Base-by-base conservation (phyloP, 176 grass and related monocot species). In the Triticum urartu region DNA sequence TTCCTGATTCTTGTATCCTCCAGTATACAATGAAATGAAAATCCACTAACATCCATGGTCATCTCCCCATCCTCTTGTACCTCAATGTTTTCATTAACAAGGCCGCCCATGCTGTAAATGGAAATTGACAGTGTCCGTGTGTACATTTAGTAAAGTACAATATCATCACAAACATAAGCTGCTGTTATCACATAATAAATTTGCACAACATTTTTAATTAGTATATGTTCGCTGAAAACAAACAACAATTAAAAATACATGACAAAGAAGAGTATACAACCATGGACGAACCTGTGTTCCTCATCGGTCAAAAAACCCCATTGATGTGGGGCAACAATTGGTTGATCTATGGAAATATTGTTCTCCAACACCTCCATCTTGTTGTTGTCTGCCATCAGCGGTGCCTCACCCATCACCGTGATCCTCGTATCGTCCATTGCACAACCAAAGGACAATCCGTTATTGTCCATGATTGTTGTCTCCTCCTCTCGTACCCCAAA, bases 261-360 rank as follows among this genome's bases (percentile, higher is more conserved):
- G 8, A 30, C 2, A 40, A 43, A 66, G 5, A 67, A 67, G 39
- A 26, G 60, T 76, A 54, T n/a, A 84, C 24, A 32, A 78, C 13
- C 47, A 5, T 9, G 22, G 1, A 38, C 33, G 39, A 21, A 87
- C 84, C 73, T 87, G 43, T 83, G 84, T 62, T 87, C 89, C 3
- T 79, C 89, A 0, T 4, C 50, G 5, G 50, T 18, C 50, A 80
- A 90, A 72, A 78, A 83, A 65, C 30, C 52, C 50, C 64, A 11
- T 7, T 30, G 11, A 40, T 63, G 69, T 26, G 81, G 67, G 59
- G 54, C 54, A 74, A 1, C 35, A 11, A 13, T 4, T 75, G 3
- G 54, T 9, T 33, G 56, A n/a, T 13, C 22, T 8, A 11, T 39
- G 35, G 15, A 2, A 48, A 52, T 52, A 26, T 14, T 20, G n/a